Evolutionary conservation across 2,329 filamentous ascomycete genomes (phyloP).

Genomic region (Penicillium sp.): DNA sequence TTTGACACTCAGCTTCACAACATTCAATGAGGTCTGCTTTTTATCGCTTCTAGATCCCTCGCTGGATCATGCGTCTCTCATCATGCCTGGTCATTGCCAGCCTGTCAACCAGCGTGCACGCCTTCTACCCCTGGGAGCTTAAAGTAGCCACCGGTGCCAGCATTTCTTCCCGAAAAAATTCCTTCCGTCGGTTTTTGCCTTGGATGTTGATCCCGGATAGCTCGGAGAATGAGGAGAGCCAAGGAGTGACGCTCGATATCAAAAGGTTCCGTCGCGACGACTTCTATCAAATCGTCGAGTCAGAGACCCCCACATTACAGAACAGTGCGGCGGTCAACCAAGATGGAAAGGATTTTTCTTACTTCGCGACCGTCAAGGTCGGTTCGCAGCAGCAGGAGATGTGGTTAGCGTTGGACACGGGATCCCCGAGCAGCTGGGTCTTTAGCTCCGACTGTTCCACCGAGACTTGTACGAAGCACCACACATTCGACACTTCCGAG

Average conservation of each 20-base stretch:
- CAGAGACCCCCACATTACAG: conserved; percentile 43
- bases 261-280: conserved; percentile 52
- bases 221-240: conserved; percentile 23
- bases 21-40: conserved; percentile 9
- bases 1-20: neutral
- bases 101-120: conserved; percentile 41
- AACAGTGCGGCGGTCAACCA: conserved; percentile 58
- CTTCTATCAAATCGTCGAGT: conserved; percentile 50
- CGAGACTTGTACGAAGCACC: conserved; percentile 69
- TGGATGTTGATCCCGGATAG: conserved; percentile 25
- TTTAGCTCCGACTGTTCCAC: conserved; percentile 73
- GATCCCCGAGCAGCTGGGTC: conserved; percentile 75
- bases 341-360: conserved; percentile 59
- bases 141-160: conserved; percentile 22
- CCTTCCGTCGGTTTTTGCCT: conserved; percentile 40
- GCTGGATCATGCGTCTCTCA: conserved; percentile 42
- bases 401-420: conserved; percentile 60
- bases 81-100: conserved; percentile 39
- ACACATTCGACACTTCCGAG: conserved; percentile 67
- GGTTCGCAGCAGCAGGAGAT: conserved; percentile 56
- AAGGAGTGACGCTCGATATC: conserved; percentile 40
- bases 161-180: conserved; percentile 22
- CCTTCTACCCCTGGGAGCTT: conserved; percentile 49
- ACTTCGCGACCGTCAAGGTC: conserved; percentile 57
- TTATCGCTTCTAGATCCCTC: conserved; percentile 12